A percentile compares a stretch with the other conserved stretches of the same genome.
Conservation (phyloP, 2,329 filamentous ascomycete genomes). For the Microdochium nivale region DNA sequence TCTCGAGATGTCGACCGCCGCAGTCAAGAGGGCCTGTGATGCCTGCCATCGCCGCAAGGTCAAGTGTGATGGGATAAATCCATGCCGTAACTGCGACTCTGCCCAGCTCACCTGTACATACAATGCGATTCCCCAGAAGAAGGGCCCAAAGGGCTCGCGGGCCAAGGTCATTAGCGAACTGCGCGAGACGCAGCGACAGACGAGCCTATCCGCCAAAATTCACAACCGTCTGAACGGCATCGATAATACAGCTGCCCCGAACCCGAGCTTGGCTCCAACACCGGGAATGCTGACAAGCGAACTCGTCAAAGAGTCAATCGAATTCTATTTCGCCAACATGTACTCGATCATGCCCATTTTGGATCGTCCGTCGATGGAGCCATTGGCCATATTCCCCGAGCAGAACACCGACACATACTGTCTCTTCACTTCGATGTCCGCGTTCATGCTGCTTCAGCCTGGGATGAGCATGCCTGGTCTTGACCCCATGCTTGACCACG, state of each 20-base stretch:
- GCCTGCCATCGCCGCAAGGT: conserved; percentile 68
- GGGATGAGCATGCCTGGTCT: conserved; percentile 52
- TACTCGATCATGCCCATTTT: conserved; percentile 57
- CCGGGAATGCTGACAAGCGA: conserved; percentile 53
- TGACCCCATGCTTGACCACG: conserved; percentile 47
- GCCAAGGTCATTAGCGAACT: conserved; percentile 71
- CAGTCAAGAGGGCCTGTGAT: conserved; percentile 48
- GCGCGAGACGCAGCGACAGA: conserved; percentile 59
- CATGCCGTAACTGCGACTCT: conserved; percentile 62
- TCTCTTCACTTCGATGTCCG: conserved; percentile 54
- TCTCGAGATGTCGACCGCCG: background rate
- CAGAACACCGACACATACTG: conserved; percentile 56
- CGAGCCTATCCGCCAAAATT: conserved; percentile 52
- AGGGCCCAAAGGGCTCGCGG: conserved; percentile 65
- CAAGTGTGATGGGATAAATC: conserved; percentile 63
- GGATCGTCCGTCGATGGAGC: conserved; percentile 47
- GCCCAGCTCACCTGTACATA: conserved; percentile 64
- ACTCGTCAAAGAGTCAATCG: conserved; percentile 56
- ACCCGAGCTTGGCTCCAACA: conserved; percentile 41
- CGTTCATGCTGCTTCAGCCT: conserved; percentile 61
- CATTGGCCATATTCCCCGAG: conserved; percentile 51
- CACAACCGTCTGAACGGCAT: conserved; percentile 52
- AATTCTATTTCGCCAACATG: conserved; percentile 62
- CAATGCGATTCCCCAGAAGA: conserved; percentile 68
- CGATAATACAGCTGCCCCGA: conserved; percentile 33